Evolutionary conservation across 257 asterid genomes (phyloP).

Genomic region (Cruciata laevipes): DNA sequence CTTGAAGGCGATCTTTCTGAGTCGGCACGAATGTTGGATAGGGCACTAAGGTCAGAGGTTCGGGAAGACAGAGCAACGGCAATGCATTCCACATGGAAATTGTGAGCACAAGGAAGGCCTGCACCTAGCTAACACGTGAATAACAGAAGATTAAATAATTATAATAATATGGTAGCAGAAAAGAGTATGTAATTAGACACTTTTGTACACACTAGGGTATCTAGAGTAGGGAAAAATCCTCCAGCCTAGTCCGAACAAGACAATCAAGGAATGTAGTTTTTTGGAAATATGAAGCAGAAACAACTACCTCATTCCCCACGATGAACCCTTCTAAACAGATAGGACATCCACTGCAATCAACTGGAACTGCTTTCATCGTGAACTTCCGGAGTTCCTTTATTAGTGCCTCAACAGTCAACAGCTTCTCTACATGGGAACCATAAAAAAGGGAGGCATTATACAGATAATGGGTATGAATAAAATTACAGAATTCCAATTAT

Average conservation of each 20-base stretch:
- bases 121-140: conserved; percentile 60
- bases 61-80: conserved; percentile 93
- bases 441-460: not conserved
- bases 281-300: not conserved
- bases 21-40: conserved; percentile 66
- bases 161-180: not conserved
- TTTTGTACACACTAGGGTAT: not conserved
- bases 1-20: conserved; percentile 43
- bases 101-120: conserved; percentile 98
- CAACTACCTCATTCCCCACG: conserved; percentile 74
- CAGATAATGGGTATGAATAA: not conserved
- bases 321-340: conserved; percentile 90
- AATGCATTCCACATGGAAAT: conserved; percentile 92
- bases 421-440: conserved; percentile 58
- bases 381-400: conserved; percentile 93
- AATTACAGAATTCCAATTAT: not conserved
- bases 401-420: conserved; percentile 89
- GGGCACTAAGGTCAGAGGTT: conserved; percentile 86
- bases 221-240: no score
- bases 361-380: conserved; percentile 82
- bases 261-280: not conserved
- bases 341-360: conserved; percentile 94
- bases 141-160: not conserved
- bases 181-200: not conserved
- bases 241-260: not conserved